Evolutionary conservation across 371 early-diverging fungal genomes (phyloP), one percentile per base, ranked within the genome.

Genomic region (Mortierella sp.): DNA sequence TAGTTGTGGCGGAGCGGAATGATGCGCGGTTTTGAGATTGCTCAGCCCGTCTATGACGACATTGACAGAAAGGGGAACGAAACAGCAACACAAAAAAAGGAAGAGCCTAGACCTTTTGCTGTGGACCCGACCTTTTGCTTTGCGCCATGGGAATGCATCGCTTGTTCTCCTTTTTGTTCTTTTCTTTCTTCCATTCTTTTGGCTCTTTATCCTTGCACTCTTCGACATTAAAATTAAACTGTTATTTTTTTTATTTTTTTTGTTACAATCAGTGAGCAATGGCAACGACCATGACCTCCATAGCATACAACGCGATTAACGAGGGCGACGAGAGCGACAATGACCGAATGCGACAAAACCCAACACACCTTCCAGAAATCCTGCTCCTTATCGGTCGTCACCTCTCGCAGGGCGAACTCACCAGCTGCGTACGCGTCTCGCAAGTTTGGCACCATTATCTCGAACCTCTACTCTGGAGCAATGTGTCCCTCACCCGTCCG

Each of bases 321-420:
- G 35, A 54, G 41, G 41, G 41, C 41, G 41, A 41, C 35, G 35
- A 63, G 0, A 18, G 63, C 63, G 68, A 68, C 6, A 41, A 68
- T 68, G 68, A 68, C 38, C 35, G 41, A 38, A 38, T 41, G 10
- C 68, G 24, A 38, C 68, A 41, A 21, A 68, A 38, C 24, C 68
- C 68, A 3, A 68, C 41, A 10, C 68, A 68, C 41, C 78, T 79
- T 7, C 79, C 79, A 41, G 81, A 80, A 58, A 76, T 81, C 46
- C 24, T 81, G 51, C 43, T 76, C 51, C 43, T 70, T 10, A 70
- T 81, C 2, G 81, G 70, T 10, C 77, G 35, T 1, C 43, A 56
- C 18, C 81, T 81, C 7, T 43, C 48, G 11, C 81, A 76, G n/a
- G 49, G 68, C 35, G 81, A 81, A 68, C 73, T 81, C 27, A 35